Conservation (phyloP, 345 rosid genomes). For the Euphorbia peplus region DNA sequence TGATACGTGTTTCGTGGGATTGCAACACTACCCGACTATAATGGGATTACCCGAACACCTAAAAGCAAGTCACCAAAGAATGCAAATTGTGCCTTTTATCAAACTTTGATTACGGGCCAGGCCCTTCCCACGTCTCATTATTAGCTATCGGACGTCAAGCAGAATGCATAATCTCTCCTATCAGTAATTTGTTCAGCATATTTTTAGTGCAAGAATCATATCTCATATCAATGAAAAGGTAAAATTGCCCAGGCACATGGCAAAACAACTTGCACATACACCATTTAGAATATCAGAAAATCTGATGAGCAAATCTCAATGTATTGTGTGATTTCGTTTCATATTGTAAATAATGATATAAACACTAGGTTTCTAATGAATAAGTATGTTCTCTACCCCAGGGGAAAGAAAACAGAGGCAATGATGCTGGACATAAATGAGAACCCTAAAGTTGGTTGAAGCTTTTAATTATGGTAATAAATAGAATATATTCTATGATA, state of each 20-base stretch:
- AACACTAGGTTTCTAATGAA: slow-evolving; percentile 5
- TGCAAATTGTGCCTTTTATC: not conserved
- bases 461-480: not conserved
- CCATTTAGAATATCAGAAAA: not conserved
- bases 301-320: not conserved
- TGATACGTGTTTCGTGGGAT: too few relatives aligned
- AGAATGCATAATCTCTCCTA: not conserved
- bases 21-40: too few relatives aligned
- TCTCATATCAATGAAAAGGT: slow-evolving; percentile 15
- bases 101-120: not conserved
- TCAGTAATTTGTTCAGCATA: not conserved
- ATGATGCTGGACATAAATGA: slow-evolving; percentile 3
- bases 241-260: slow-evolving; percentile 4
- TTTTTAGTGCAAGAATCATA: slow-evolving; percentile 20
- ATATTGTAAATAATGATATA: not conserved
- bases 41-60: too few relatives aligned
- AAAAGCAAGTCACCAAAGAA: not conserved
- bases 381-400: not conserved
- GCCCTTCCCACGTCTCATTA: not conserved
- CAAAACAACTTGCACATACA: slow-evolving; percentile 12
- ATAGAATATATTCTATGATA: not conserved
- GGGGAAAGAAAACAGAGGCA: not conserved
- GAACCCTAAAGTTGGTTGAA: slow-evolving; percentile 1
- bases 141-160: not conserved
- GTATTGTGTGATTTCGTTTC: slow-evolving; percentile 6